Conservation (phyloP, 805 yeast species). For the Lipomyces yamanashiensis region DNA sequence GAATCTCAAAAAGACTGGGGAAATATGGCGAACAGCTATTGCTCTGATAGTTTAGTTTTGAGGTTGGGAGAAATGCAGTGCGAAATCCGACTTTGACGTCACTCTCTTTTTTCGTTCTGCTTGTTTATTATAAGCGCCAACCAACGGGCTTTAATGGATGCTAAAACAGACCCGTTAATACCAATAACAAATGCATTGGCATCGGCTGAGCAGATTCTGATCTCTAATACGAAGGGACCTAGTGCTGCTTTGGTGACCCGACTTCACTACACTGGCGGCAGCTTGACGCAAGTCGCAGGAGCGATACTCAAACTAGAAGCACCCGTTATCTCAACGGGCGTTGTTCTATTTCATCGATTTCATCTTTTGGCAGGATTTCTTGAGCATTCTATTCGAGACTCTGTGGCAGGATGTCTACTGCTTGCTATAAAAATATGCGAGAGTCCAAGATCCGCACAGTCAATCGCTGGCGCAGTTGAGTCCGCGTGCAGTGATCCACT, state of each 20-base stretch:
- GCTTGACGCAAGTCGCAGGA: conserved; percentile 31
- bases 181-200: conserved; percentile 28
- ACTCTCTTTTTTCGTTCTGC: too few species aligned
- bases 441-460: conserved; percentile 6
- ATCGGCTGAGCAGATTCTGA: conserved; percentile 27
- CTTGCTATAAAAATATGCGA: conserved; percentile 32
- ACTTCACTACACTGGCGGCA: conserved; percentile 28
- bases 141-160: background rate
- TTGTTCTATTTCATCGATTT: conserved; percentile 33
- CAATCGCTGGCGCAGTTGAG: conserved; percentile 23
- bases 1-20: too few species aligned
- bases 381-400: conserved; percentile 17
- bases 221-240: conserved; percentile 17
- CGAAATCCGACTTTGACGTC: too few species aligned
- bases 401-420: conserved; percentile 26
- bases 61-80: too few species aligned
- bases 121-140: too few species aligned
- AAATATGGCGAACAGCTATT: too few species aligned
- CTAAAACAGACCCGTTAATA: conserved; percentile 4
- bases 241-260: conserved; percentile 4
- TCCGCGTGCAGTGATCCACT: conserved; percentile 24
- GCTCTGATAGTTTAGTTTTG: too few species aligned
- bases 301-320: conserved; percentile 20
- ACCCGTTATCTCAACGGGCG: conserved; percentile 27
- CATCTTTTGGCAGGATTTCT: conserved; percentile 28